Conservation (phyloP, 257 asterid genomes). For the Orobanche coerulescens region DNA sequence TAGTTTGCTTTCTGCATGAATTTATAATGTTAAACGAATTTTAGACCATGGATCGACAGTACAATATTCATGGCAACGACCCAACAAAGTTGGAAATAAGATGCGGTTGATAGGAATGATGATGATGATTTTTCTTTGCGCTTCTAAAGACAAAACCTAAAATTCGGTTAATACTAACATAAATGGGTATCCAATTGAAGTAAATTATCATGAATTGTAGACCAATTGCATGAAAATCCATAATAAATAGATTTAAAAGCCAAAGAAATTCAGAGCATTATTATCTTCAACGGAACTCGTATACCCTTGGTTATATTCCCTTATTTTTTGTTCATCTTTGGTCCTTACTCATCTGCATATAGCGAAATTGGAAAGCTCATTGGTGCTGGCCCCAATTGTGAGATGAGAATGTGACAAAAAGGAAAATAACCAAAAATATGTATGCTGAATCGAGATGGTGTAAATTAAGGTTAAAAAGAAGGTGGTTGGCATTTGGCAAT, state of each 20-base stretch:
- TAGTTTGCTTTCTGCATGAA: no score
- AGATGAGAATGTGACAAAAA: background rate
- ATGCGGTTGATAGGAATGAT: no score
- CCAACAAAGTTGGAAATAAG: no score
- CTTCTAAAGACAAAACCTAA: background rate
- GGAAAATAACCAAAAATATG: background rate
- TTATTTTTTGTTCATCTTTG: background rate
- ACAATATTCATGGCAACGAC: no score
- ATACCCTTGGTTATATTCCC: background rate
- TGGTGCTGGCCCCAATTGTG: background rate
- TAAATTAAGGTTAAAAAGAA: background rate
- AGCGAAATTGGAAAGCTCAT: background rate
- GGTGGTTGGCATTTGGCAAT: background rate
- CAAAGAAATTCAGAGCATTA: background rate
- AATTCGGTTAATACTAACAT: background rate
- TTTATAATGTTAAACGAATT: no score
- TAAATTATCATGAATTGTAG: background rate
- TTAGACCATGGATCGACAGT: no score
- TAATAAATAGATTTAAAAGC: background rate
- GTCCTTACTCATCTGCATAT: background rate
- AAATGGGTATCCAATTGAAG: background rate
- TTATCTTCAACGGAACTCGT: background rate
- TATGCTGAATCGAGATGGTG: background rate
- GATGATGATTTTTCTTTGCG: no score
- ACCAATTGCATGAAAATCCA: background rate